Base-by-base conservation (phyloP, 2,329 filamentous ascomycete genomes). In the Neophaeococcomyces aloes region DNA sequence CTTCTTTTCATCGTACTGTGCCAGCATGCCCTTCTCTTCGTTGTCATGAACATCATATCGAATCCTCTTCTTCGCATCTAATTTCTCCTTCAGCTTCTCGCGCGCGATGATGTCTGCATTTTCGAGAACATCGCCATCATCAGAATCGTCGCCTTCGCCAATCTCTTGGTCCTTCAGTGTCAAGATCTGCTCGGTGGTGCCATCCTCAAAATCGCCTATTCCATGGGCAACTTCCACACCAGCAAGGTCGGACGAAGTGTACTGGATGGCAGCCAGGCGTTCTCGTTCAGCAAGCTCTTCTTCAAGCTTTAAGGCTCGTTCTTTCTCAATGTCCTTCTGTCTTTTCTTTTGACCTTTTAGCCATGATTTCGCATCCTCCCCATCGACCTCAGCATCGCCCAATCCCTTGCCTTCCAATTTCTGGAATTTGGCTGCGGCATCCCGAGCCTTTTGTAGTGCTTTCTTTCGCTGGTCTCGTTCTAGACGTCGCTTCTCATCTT, bases 1-100 rank as follows among this genome's bases (percentile, higher is more conserved):
- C 66, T 93, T 91, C 65, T 94, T 94, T 51, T 96, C 91, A 56
- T 96, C 91, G 58, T 98, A 98, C 55, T 98, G 89, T 11, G 84
- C 78, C 32, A 98, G 67, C 18, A 98, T 79, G 10, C 75, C 81
- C 18, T 74, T 74, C 21, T 79, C 74, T 34, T 83, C 81, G 27
- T 81, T 69, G 45, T 81, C 79, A 48, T 86, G 81, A 0, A 89
- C 88, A 56, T 98, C 86, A 62, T 98, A 98, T 59, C 82, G 85
- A 63, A 87, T 86, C 72, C 94, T 95, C 69, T 96, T 94, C 69
- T 96, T 94, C 31, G 88, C 65, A 32, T 91, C 80, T 10, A 95
- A 67, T 53, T 77, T 81, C 56, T 95, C 85, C 25, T 64, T 57
- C 11, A 63, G 53, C 48, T 59, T 64, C 41, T 69, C 66, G 38